Base-by-base conservation (phyloP, 2,329 filamentous ascomycete species). In the Penicillium palitans region DNA sequence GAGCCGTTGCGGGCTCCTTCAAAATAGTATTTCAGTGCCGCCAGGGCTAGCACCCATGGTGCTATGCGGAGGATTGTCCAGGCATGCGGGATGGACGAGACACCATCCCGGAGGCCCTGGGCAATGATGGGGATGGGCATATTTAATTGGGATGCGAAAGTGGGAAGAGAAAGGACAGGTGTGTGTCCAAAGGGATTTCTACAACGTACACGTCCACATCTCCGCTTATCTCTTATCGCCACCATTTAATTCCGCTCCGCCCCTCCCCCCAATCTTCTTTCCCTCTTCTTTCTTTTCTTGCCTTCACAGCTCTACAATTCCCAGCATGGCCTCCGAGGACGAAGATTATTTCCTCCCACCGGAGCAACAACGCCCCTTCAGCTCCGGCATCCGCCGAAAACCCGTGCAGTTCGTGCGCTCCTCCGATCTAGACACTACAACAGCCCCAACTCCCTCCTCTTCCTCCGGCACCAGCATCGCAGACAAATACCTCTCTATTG, bases 1-100 rank as follows among this genome's bases (percentile, higher is more conserved):
- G 90, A 84, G 42, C 76, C 78, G 75, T 95, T 97, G 66, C 76
- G 79, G 13, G 87, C 84, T 65, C 95, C 96, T 63, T 86, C 85
- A 69, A 88, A 90, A 79, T 89, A 96, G 69, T 81, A 81, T 80
- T 97, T 98, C 63, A 88, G 69, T 55, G 83, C 70, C 58, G 79
- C 81, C 27, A 90, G 62, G 9, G 85, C 57, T 17, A 77, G 72
- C 39, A 87, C 65, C 70, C 79, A 82, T 62, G 81, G 80, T 29
- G 80, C 66, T n/a, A 80, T 64, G 65, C 83, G 84, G 57, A 87
- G 67, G 24, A 83, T 70, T 5, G 80, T 76, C 68, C 80, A 80
- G 55, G 81, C 75, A 71, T 81, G 80, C 2, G 85, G 82, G 45
- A 88, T 78, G 19, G 79, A 77, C 5, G 75, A 75, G 37, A 85